phyloP scores from a whole-genome alignment of 768 basidiomycete species.

The Daedaleopsis nitida region DNA sequence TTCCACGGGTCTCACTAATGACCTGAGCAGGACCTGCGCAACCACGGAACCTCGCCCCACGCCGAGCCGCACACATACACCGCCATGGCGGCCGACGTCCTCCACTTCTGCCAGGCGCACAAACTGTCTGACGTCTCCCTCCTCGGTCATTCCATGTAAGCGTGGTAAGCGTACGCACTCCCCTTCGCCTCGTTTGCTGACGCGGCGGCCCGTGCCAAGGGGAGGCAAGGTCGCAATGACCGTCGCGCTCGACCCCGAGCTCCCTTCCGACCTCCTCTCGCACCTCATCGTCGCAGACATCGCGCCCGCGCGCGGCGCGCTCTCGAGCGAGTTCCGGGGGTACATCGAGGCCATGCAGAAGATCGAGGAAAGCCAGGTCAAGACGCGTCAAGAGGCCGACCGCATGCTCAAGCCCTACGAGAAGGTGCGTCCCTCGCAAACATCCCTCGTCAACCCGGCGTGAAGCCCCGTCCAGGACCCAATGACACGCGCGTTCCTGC shows the following conservation, averaged over 20 bases:
- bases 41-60: slow-evolving; percentile 86
- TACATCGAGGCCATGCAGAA: slow-evolving; percentile 77
- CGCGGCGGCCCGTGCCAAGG: slow-evolving; percentile 41
- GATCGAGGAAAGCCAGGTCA: slow-evolving; percentile 60
- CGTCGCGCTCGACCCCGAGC: slow-evolving; percentile 53
- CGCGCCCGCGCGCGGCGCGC: slow-evolving; percentile 60
- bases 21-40: slow-evolving; percentile 72
- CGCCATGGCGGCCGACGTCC: slow-evolving; percentile 79
- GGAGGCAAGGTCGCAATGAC: slow-evolving; percentile 86
- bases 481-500: slow-evolving; percentile 74
- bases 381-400: slow-evolving; percentile 70
- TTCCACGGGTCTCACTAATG: not conserved
- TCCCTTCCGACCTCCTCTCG: slow-evolving; percentile 45
- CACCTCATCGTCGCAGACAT: slow-evolving; percentile 82
- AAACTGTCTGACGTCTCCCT: slow-evolving; percentile 65
- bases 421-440: slow-evolving; percentile 47
- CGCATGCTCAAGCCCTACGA: slow-evolving; percentile 63
- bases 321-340: slow-evolving; percentile 62
- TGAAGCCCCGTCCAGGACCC: slow-evolving; percentile 52
- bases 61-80: slow-evolving; percentile 70
- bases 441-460: not conserved
- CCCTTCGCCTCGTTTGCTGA: not conserved
- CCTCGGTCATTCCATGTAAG: slow-evolving; percentile 90
- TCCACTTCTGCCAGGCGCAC: slow-evolving; percentile 61
- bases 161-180: slow-evolving; percentile 3